phyloP scores from a whole-genome alignment of 768 basidiomycete species.

The Kondoa subrosea region DNA sequence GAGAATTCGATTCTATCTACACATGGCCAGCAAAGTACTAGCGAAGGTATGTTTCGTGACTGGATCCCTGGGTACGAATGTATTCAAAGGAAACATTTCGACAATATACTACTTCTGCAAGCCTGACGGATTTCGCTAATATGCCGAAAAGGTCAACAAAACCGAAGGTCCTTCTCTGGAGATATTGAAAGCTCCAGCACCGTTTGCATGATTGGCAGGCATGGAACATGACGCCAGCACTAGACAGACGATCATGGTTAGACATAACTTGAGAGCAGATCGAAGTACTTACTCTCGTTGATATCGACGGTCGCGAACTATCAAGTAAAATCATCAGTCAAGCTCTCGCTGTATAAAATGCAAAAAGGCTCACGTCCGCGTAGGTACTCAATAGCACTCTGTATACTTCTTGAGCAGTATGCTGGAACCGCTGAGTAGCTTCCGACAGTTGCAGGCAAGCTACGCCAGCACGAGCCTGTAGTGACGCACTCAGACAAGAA shows the following conservation, averaged over 20 bases:
- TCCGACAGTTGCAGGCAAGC: slow-evolving; percentile 24
- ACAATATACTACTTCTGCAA: background rate
- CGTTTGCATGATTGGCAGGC: slow-evolving; percentile 22
- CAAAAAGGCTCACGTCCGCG: slow-evolving; percentile 17
- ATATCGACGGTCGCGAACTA: background rate
- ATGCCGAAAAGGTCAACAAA: background rate
- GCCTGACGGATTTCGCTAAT: background rate
- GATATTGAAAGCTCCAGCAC: slow-evolving; percentile 24
- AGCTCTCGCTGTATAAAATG: background rate
- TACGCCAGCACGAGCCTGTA: slow-evolving; percentile 23
- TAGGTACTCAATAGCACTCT: slow-evolving; percentile 25
- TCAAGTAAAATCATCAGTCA: slow-evolving; percentile 2
- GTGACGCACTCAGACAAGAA: slow-evolving; percentile 19
- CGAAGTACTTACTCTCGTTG: slow-evolving; percentile 1
- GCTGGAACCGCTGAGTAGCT: slow-evolving; percentile 16
- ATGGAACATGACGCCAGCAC: slow-evolving; percentile 25
- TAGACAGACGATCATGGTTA: slow-evolving; percentile 12
- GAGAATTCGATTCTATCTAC: too few species aligned
- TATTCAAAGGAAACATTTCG: background rate
- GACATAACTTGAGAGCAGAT: slow-evolving; percentile 8
- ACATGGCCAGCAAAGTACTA: too few species aligned
- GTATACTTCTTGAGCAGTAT: slow-evolving; percentile 22
- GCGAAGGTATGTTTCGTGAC: too few species aligned
- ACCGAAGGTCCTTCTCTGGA: slow-evolving; percentile 13
- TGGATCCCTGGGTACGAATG: too few species aligned